Conservation (phyloP, 257 asterid species). For the Eucommia ulmoides region DNA sequence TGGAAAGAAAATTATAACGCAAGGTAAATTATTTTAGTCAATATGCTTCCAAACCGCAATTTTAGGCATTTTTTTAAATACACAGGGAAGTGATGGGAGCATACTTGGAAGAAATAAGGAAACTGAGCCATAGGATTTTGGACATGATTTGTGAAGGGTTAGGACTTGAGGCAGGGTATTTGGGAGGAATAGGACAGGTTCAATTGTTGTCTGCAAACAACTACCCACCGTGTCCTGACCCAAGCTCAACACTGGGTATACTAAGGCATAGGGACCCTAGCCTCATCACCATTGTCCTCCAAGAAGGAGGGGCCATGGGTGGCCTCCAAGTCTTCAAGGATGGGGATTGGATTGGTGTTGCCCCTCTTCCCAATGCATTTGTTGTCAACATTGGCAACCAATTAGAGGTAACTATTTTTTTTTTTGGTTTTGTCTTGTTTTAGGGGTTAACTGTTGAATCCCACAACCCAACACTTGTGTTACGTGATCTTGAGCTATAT, state of each 20-base stretch:
- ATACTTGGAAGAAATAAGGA: constrained; percentile 31
- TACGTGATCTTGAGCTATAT: too few relatives aligned
- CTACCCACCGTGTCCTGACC: constrained; percentile 69
- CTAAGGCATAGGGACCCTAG: constrained; percentile 55
- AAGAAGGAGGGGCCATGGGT: constrained; percentile 16
- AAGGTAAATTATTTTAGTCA: too few relatives aligned
- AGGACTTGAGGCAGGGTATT: constrained; percentile 26
- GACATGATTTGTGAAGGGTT: constrained; percentile 43
- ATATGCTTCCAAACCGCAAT: too few relatives aligned
- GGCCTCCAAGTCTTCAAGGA: constrained; percentile 24
- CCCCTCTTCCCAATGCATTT: constrained; percentile 36
- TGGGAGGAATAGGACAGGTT: constrained; percentile 28
- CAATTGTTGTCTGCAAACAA: constrained; percentile 43
- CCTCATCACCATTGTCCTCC: constrained; percentile 49
- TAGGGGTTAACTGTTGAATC: too few relatives aligned
- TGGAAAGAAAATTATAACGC: too few relatives aligned
- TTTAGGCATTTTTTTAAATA: too few relatives aligned
- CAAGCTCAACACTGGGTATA: constrained; percentile 55
- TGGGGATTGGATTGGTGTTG: constrained; percentile 46
- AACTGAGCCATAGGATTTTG: constrained; percentile 24
- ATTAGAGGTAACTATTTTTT: constrained; percentile 53
- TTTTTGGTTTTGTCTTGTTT: too few relatives aligned
- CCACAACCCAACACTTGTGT: too few relatives aligned
- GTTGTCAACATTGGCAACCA: constrained; percentile 47
- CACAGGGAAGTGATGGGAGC: constrained; percentile 34